Evolutionary conservation across 1,139 yeast species (phyloP).

Genomic region (Diutina rugosa): DNA sequence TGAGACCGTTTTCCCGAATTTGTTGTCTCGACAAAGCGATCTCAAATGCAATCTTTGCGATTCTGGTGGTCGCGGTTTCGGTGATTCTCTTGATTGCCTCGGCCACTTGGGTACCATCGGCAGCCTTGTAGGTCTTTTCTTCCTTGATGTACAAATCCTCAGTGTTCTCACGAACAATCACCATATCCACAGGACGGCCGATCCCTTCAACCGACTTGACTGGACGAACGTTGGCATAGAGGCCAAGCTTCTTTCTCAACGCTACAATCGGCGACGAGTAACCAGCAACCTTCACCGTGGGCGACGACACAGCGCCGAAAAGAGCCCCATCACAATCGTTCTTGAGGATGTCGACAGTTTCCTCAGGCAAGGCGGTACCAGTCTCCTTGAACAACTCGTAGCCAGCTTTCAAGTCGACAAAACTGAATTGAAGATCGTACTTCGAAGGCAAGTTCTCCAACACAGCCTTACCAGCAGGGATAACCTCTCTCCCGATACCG

Average conservation of each 20-base stretch:
- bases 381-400: slow-evolving; percentile 85
- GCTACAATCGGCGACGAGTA: slow-evolving; percentile 98
- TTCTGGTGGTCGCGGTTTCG: slow-evolving; percentile 73
- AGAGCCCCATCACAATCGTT: slow-evolving; percentile 90
- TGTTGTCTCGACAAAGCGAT: slow-evolving; percentile 87
- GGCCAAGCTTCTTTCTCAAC: slow-evolving; percentile 83
- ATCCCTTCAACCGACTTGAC: slow-evolving; percentile 83
- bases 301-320: slow-evolving; percentile 95
- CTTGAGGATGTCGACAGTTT: slow-evolving; percentile 70
- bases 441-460: slow-evolving; percentile 69
- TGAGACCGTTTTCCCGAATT: slow-evolving; percentile 47
- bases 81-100: slow-evolving; percentile 96
- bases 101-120: slow-evolving; percentile 64
- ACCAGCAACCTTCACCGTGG: slow-evolving; percentile 86
- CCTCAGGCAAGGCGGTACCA: slow-evolving; percentile 91
- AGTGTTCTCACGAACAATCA: slow-evolving; percentile 95
- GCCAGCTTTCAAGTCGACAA: slow-evolving; percentile 85
- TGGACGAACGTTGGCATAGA: slow-evolving; percentile 95
- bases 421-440: slow-evolving; percentile 70
- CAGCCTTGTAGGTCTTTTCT: slow-evolving; percentile 59
- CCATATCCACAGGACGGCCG: slow-evolving; percentile 88
- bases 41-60: slow-evolving; percentile 84
- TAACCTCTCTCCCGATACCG: slow-evolving; percentile 95
- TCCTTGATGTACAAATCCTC: slow-evolving; percentile 95
- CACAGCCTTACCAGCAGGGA: slow-evolving; percentile 85